Base-by-base conservation (phyloP, 2,329 filamentous ascomycete species). In the Sphaceloma murrayae region DNA sequence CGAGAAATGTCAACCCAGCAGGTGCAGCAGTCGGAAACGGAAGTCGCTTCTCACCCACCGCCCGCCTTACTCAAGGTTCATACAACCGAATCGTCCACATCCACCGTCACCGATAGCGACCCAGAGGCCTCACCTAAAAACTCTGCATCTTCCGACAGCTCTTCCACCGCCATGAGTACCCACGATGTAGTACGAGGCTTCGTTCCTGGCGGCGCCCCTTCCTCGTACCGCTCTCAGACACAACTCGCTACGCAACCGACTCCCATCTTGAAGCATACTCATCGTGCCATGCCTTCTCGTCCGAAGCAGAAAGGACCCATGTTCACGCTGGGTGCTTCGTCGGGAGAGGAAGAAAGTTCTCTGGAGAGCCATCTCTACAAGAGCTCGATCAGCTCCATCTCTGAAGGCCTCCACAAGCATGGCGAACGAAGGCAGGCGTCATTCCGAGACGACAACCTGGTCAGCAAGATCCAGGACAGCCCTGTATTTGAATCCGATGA, bases 101-200 rank as follows among this genome's bases (percentile, higher is more conserved):
- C 77, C 3, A 77, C 77, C 5, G 70, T 74, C 18, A 61, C 61
- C 32, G 63, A 65, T 9, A 48, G 51, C 42, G 54, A 52, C 36
- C 61, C 61, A n/a, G 56, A 66, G 29, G 60, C 52, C 17, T 66
- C 52, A 56, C 59, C 47, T 53, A 52, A 44, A 53, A 63, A 66
- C 54, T 54, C 60, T 56, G 45, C 60, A 67, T 57, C 68, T 46
- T 62, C 70, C 27, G 78, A 82, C 54, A 84, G 77, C 45, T 77
- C 78, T 19, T 73, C 73, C 1, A 77, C 74, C 8, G 75, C 77
- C 39, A 63, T 78, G 51, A 72, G 74, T 54, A 69, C 72, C 10
- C 74, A 78, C 48, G 88, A 80, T 51, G 75, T 94, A 47, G 80
- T 94, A 43, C 83, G 85, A 51, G 88, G 88, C 47, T 94, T 95